A percentile compares a stretch with the other conserved stretches of the same genome.
These are phyloP conservation scores for Neonectria neomacrospora DNA, from an alignment of 2,329 filamentous ascomycete species.

Conservation along the genomic window DNA sequence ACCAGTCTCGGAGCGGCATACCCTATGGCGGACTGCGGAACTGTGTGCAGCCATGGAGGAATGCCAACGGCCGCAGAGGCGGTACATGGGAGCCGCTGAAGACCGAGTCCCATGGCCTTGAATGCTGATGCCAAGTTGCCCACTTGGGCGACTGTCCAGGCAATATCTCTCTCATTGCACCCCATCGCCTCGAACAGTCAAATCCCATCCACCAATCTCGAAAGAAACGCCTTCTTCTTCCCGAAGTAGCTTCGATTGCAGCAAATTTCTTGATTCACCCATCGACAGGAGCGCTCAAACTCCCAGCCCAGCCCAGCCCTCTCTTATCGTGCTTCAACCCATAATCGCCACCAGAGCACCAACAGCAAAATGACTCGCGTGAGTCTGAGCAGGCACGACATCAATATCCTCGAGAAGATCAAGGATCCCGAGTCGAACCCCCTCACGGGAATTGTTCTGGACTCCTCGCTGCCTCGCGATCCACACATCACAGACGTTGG, in stretches of 20 bases:
- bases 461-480: slow-evolving; percentile 65
- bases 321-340: not conserved
- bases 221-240: slow-evolving; percentile 15
- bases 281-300: slow-evolving; percentile 7
- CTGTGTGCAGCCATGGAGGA: slow-evolving; percentile 6
- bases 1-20: slow-evolving; percentile 19
- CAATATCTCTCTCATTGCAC: slow-evolving; percentile 18
- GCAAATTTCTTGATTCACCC: slow-evolving; percentile 2
- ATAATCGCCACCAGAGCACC: slow-evolving; percentile 25
- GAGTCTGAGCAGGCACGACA: slow-evolving; percentile 66
- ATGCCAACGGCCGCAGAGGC: not conserved
- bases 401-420: slow-evolving; percentile 73
- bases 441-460: slow-evolving; percentile 63
- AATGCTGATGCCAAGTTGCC: slow-evolving; percentile 3
- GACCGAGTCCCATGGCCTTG: slow-evolving; percentile 10
- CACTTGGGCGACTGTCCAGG: not conserved
- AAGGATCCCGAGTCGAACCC: slow-evolving; percentile 73
- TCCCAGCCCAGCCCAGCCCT: not conserved
- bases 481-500: slow-evolving; percentile 63
- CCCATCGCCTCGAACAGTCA: slow-evolving; percentile 14
- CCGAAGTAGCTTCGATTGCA: slow-evolving; percentile 3
- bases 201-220: slow-evolving; percentile 4
- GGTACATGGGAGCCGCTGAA: slow-evolving; percentile 5
- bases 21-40: slow-evolving; percentile 32
- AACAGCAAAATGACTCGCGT: slow-evolving; percentile 57